phyloP scores from a whole-genome alignment of 2,329 filamentous ascomycete species.

The Microthyrium microscopicum region DNA sequence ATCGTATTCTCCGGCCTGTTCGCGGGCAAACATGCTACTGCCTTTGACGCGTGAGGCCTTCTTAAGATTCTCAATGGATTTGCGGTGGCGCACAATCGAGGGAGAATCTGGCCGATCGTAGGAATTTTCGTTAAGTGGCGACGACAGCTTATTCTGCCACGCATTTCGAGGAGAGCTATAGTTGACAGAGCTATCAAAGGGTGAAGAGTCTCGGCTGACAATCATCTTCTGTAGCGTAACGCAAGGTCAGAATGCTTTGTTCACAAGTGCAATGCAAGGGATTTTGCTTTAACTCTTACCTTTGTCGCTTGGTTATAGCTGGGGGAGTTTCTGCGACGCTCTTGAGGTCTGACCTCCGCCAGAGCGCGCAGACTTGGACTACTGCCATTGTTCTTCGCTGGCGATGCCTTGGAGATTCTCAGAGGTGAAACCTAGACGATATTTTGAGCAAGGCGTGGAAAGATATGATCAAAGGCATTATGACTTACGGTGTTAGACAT shows the following conservation, averaged over 20 bases:
- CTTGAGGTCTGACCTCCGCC: conserved; percentile 74
- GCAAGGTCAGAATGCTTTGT: not conserved
- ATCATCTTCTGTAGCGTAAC: conserved; percentile 11
- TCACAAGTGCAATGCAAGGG: conserved; percentile 8
- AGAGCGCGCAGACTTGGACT: conserved; percentile 41
- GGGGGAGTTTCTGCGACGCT: conserved; percentile 78
- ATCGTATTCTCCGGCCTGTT: conserved; percentile 86
- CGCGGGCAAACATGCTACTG: conserved; percentile 89
- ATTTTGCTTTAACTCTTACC: conserved; percentile 29
- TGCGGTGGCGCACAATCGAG: conserved; percentile 45
- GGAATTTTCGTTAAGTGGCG: conserved; percentile 55
- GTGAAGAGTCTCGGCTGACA: conserved; percentile 56
- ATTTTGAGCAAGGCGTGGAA: not conserved
- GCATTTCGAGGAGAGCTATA: conserved; percentile 65
- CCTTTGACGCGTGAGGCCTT: conserved; percentile 92
- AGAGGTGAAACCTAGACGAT: conserved; percentile 3
- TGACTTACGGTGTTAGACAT: not conserved
- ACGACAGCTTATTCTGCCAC: conserved; percentile 64
- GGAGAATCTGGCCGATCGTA: conserved; percentile 46
- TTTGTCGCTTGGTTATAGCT: conserved; percentile 66
- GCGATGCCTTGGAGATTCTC: conserved; percentile 7
- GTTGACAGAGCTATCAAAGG: conserved; percentile 70
- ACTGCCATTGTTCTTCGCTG: conserved; percentile 3
- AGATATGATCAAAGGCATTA: not conserved
- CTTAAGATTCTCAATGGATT: conserved; percentile 90